Evolutionary conservation across 2,329 filamentous ascomycete species (phyloP), one percentile per base, ranked within the genome.

Genomic region (Aaosphaeria arxii): DNA sequence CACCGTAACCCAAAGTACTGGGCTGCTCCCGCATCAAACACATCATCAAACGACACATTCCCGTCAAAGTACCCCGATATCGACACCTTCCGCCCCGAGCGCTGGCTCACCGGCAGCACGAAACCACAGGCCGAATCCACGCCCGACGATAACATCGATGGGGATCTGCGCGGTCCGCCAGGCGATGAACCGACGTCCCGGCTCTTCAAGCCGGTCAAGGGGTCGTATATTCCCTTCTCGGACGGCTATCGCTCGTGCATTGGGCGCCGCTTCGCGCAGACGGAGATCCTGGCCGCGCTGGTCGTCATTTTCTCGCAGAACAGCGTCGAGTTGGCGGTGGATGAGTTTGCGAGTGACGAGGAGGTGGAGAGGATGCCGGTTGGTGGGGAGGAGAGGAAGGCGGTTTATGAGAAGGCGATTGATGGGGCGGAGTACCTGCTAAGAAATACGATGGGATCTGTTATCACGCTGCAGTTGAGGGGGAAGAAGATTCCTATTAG

Each of bases 1-100:
- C 86, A 90, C 45, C 79, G 82, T 35, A 88, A 90, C 66, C 87
- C 87, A 7, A 82, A 79, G 43, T 85, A 86, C 67, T 92, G 89
- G 88, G 87, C 87, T 9, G 58, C 61, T 13, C 61, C 41, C 3
- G 24, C 29, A 11, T 11, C 9, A 17, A 6, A 41, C 17, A 29
- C 46, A n/a, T 30, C 59, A 57, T 44, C 77, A 5, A 50, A 61
- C 30, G 64, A 40, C 5, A 40, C 51, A 2, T 24, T 24, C 17
- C 17, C 17, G 2, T 24, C 17, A 24, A 47, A 31, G 9, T 43
- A 48, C 6, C 43, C 13, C 1, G 87, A 91, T 57, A 69, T 88
- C 1, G 76, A 85, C 45, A 80, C 87, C 49, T 92, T 85, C 67
- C 74, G 83, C 42, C 87, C 88, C 0, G 85, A 89, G 66, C 79